These are phyloP conservation scores for Cephaloascus fragrans DNA, from an alignment of 805 yeast genomes.

Conservation along the genomic window DNA sequence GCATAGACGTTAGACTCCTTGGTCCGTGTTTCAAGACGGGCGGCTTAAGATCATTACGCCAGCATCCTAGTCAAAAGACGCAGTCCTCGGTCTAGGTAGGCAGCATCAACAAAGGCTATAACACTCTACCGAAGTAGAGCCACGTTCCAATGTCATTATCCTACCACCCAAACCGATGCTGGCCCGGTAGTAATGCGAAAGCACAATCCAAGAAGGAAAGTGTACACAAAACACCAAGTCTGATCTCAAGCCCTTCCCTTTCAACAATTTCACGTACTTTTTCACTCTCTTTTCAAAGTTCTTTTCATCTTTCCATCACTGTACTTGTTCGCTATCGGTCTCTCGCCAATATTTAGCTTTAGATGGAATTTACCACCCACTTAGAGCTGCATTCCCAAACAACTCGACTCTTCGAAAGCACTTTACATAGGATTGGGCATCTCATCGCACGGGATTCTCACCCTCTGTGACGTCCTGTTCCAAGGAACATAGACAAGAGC, in stretches of 20 bases:
- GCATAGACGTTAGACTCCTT: constrained; percentile 32
- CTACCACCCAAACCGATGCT: constrained; percentile 25
- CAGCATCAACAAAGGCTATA: constrained; percentile 18
- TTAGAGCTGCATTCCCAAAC: constrained; percentile 33
- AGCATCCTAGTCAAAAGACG: constrained; percentile 24
- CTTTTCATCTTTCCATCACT: constrained; percentile 37
- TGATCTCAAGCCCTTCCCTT: constrained; percentile 33
- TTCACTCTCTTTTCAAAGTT: constrained; percentile 34
- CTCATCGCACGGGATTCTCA: constrained; percentile 29
- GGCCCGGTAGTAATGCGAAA: constrained; percentile 20
- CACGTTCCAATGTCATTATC: constrained; percentile 22
- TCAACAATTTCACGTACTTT: constrained; percentile 34
- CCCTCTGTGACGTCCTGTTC: constrained; percentile 32
- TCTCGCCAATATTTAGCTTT: constrained; percentile 36
- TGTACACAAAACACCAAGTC: constrained; percentile 17
- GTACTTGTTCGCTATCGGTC: constrained; percentile 38
- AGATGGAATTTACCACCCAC: constrained; percentile 30
- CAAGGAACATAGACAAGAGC: constrained; percentile 25
- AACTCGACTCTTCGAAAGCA: constrained; percentile 22
- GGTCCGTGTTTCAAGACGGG: constrained; percentile 33
- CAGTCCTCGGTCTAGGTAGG: constrained; percentile 18
- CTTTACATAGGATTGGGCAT: constrained; percentile 18
- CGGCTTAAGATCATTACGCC: constrained; percentile 20
- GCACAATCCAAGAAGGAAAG: constrained; percentile 17
- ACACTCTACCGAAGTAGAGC: constrained; percentile 21